Evolutionary conservation across 1,284 basidiomycete species (phyloP).

Genomic region (Ceratobasidium sp.): DNA sequence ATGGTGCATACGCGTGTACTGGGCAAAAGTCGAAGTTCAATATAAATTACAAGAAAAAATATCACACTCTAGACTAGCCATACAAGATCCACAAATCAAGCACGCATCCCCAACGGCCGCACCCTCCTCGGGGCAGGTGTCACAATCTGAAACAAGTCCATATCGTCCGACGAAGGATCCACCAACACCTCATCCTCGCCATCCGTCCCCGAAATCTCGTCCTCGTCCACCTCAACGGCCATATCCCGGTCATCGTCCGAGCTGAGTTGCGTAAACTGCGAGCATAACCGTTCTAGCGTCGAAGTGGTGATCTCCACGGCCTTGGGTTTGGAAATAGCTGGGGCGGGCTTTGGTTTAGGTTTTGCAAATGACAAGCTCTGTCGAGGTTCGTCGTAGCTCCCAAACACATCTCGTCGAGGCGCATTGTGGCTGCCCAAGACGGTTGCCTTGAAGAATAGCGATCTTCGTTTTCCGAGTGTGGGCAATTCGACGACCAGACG

Average conservation of each 20-base stretch:
- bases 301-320: background rate
- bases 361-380: no score
- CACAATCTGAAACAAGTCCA: conserved; percentile 32
- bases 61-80: no score
- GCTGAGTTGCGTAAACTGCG: conserved; percentile 12
- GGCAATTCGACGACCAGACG: conserved; percentile 24
- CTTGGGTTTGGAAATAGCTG: background rate
- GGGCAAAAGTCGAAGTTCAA: no score
- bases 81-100: no score
- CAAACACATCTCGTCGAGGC: background rate
- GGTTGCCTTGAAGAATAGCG: background rate
- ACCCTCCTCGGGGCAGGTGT: conserved; percentile 23
- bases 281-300: background rate
- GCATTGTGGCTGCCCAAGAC: conserved; percentile 11
- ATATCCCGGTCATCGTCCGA: conserved; percentile 34
- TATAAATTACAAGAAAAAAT: no score
- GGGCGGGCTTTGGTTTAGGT: background rate
- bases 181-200: conserved; percentile 5
- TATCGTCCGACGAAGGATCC: conserved; percentile 35
- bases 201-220: background rate
- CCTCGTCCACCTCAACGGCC: background rate
- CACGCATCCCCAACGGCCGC: no score
- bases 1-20: no score
- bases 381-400: background rate
- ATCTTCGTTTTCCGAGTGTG: background rate